A percentile compares a stretch with the other conserved stretches of the same genome.
Evolutionary conservation across 805 yeast species (phyloP).

Genomic region (Cyberlindnera mississippiensis): DNA sequence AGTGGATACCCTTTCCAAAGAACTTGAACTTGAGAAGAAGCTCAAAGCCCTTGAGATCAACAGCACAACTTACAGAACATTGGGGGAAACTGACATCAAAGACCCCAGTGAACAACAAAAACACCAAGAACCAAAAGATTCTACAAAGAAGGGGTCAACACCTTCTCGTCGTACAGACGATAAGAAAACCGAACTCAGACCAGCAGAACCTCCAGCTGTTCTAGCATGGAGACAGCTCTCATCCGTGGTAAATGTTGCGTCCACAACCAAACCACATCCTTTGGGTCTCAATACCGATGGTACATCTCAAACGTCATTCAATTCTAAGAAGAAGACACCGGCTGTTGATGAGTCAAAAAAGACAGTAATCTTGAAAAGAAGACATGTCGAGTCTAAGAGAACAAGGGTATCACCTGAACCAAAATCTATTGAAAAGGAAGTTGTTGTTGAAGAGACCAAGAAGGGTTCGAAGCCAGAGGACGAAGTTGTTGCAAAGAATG

Average conservation of each 20-base stretch:
- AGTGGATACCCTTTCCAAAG: constrained; percentile 67
- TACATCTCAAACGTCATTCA: constrained; percentile 4
- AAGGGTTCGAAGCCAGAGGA: neutral
- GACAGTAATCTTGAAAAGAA: constrained; percentile 17
- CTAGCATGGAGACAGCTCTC: constrained; percentile 15
- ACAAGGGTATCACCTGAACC: constrained; percentile 6
- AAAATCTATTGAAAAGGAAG: neutral
- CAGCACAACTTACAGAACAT: constrained; percentile 35
- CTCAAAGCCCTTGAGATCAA: constrained; percentile 41
- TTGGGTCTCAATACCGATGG: constrained; percentile 6
- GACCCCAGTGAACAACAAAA: neutral
- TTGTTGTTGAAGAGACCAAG: neutral
- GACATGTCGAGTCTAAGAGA: constrained; percentile 8
- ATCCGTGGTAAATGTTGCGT: constrained; percentile 7
- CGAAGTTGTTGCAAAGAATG: neutral
- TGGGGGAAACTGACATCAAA: constrained; percentile 16
- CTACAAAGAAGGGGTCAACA: neutral
- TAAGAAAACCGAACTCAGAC: constrained; percentile 11
- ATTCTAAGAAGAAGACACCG: constrained; percentile 6
- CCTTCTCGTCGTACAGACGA: too few relatives aligned
- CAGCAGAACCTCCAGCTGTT: constrained; percentile 13
- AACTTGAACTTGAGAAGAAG: constrained; percentile 55
- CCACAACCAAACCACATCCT: constrained; percentile 16
- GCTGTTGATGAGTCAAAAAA: constrained; percentile 5
- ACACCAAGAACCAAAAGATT: neutral